Base-by-base conservation (phyloP, 2,329 filamentous ascomycete genomes). In the Dryadomyces quercivorus region DNA sequence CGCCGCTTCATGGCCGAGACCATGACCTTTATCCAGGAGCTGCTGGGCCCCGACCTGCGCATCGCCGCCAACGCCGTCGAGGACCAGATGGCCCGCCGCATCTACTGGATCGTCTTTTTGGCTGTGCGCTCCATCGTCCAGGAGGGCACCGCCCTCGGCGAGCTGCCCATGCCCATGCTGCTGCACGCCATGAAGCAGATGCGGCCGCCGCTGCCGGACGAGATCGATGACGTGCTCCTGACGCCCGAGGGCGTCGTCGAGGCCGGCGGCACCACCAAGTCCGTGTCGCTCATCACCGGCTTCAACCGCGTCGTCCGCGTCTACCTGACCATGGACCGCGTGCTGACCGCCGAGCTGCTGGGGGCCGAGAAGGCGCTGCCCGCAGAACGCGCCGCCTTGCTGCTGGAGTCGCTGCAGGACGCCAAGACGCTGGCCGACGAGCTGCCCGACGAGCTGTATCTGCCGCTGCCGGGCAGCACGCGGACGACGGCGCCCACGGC, bases 51-150 rank as follows among this genome's bases (percentile, higher is more conserved):
- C 15, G 3, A 16, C 18, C 13, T 6, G 10, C 5, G 31, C 13
- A 8, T 2, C 2, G 36, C 75, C 0, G 80, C 86, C 57, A 84
- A 88, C 61, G 83, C 85, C 50, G 78, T 90, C 52, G 82, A 84
- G 63, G 81, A 84, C 62, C 84, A 90, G 67, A 78, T 87, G 49
- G 81, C 85, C 49, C 85, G 86, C 65, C 80, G 86, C 58, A 83
- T 95, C 44, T 95, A 94, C 66, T 95, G 90, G 84, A 84, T 87
- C 21, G 76, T 90, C 60, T 82, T 93, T 58, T 80, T 90, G 5
- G 84, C 84, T 38, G 79, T 88, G 57, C 77, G 84, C 58, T 87
- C 88, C 0, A 81, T 94, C 66, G 80, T 86, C 54, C 89, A 95
- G 64, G 71, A 93, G 18, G 88, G 88, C 38, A 80, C 81, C 16